Evolutionary conservation across 2,329 filamentous ascomycete species (phyloP).

Genomic region (Xylaria sp.): DNA sequence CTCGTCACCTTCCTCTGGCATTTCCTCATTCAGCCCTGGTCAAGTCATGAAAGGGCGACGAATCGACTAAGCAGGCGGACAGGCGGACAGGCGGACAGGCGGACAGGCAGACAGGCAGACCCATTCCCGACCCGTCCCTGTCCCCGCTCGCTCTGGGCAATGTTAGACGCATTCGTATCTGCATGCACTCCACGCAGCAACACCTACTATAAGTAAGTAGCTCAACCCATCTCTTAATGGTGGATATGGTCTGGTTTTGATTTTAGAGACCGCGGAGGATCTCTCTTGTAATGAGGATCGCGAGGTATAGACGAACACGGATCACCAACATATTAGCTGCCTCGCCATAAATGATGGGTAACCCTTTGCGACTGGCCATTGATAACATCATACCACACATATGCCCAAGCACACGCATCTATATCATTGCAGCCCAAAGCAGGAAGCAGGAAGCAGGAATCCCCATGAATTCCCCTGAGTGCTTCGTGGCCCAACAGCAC

Average conservation of each 20-base stretch:
- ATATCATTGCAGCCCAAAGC: conserved; percentile 14
- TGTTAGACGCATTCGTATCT: conserved; percentile 23
- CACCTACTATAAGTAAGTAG: not conserved
- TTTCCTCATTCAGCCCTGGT: not conserved
- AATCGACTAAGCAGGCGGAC: conserved; percentile 10
- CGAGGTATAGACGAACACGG: not conserved
- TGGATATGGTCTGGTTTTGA: not conserved
- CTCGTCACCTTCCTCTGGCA: not conserved
- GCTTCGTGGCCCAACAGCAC: not conserved
- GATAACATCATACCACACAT: conserved; percentile 4
- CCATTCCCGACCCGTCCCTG: not conserved
- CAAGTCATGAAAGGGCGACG: conserved; percentile 18
- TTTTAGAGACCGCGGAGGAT: not conserved
- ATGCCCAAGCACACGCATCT: not conserved
- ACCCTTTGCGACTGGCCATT: not conserved
- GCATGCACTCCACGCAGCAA: conserved; percentile 17
- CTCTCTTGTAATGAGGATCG: not conserved
- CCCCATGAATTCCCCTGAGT: not conserved
- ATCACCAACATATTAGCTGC: not conserved
- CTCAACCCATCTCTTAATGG: not conserved
- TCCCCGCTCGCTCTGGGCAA: conserved; percentile 5
- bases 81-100: not conserved
- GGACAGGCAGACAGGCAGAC: not conserved
- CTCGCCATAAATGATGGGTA: not conserved
- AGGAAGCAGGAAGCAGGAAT: not conserved